Conservation (phyloP, 148 eudicot species). For the Agrostemma githago region DNA sequence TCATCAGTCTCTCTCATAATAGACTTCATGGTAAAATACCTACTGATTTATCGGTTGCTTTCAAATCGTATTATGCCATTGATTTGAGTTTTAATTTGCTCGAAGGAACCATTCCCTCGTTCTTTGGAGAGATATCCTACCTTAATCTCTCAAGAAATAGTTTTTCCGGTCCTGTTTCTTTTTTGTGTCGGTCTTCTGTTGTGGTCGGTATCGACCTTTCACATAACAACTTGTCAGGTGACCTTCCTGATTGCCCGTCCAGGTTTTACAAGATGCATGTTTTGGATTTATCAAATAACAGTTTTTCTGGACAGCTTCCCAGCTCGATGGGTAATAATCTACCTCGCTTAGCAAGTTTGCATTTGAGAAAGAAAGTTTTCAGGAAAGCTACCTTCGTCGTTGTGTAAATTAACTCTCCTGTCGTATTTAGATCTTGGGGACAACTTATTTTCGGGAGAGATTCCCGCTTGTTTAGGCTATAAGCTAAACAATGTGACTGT, state of each 20-base stretch:
- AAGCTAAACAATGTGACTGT: not conserved
- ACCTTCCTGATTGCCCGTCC: conserved; percentile 18
- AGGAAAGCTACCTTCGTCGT: conserved; percentile 13
- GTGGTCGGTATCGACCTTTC: conserved; percentile 23
- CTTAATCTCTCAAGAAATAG: conserved; percentile 23
- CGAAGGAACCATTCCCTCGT: conserved; percentile 17
- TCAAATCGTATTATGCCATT: not conserved
- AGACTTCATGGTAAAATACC: conserved; percentile 16
- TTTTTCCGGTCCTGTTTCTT: conserved; percentile 18
- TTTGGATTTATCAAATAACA: conserved; percentile 23
- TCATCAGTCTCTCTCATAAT: conserved; percentile 18
- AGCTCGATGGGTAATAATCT: not conserved
- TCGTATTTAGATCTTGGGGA: conserved; percentile 21
- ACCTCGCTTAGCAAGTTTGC: not conserved
- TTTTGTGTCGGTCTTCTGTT: not conserved
- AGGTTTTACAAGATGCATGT: not conserved
- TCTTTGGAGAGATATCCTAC: not conserved
- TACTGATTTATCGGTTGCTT: conserved; percentile 4
- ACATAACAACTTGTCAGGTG: conserved; percentile 20
- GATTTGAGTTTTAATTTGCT: conserved; percentile 24
- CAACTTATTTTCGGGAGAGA: conserved; percentile 19
- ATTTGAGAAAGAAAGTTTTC: conserved; percentile 18
- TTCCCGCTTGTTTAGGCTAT: not conserved
- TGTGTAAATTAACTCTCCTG: conserved; percentile 5
- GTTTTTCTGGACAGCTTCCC: conserved; percentile 17